These are phyloP conservation scores for Artemisia argyi DNA, from an alignment of 129 eudicot species.

Conservation along the genomic window DNA sequence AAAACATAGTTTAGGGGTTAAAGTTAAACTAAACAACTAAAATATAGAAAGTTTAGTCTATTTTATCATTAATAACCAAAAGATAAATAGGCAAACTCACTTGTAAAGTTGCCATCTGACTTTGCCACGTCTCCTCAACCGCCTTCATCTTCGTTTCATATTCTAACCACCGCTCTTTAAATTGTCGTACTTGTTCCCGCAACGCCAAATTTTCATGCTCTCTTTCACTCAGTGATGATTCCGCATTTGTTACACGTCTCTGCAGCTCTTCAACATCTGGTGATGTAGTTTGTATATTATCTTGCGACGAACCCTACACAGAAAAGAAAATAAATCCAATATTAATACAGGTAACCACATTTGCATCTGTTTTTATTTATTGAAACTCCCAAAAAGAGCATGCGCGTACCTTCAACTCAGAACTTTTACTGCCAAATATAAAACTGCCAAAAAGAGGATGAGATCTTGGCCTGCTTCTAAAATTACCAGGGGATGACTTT, in stretches of 20 bases:
- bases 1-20: not conserved
- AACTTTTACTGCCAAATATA: slow-evolving; percentile 27
- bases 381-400: not conserved
- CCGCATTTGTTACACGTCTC: slow-evolving; percentile 58
- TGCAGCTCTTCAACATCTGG: slow-evolving; percentile 60
- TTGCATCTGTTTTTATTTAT: not conserved
- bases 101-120: slow-evolving; percentile 78
- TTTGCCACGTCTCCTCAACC: slow-evolving; percentile 90
- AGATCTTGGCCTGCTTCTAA: slow-evolving; percentile 26
- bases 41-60: too few species aligned
- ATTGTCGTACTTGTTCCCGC: slow-evolving; percentile 56
- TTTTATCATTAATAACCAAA: not conserved
- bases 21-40: too few species aligned
- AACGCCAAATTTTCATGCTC: slow-evolving; percentile 72
- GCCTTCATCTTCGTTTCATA: slow-evolving; percentile 79
- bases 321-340: not conserved
- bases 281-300: slow-evolving; percentile 34
- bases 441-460: not conserved
- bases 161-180: slow-evolving; percentile 66
- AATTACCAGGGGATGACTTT: slow-evolving; percentile 29
- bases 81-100: slow-evolving; percentile 46
- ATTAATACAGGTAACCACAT: not conserved
- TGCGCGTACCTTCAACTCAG: slow-evolving; percentile 55
- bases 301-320: slow-evolving; percentile 29
- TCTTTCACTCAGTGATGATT: slow-evolving; percentile 47